Evolutionary conservation across 345 rosid species (phyloP).

Genomic region (Brassica incana): DNA sequence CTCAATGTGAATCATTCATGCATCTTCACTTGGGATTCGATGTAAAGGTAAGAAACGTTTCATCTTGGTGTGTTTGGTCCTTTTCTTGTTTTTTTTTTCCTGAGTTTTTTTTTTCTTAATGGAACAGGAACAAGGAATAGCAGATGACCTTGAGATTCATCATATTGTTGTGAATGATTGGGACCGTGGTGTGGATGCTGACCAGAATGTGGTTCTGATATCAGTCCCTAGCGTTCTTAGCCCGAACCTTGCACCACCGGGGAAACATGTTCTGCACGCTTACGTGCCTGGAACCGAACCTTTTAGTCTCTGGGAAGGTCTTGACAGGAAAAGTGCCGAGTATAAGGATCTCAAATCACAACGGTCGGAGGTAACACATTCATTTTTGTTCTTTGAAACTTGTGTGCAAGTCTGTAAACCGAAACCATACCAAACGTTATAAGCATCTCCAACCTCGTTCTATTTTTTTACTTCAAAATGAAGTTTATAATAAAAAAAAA

Average conservation of each 20-base stretch:
- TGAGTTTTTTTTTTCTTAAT: background rate
- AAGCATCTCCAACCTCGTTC: background rate
- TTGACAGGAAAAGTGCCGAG: conserved; percentile 66
- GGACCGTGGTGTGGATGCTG: conserved; percentile 88
- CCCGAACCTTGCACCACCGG: conserved; percentile 80
- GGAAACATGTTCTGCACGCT: conserved; percentile 83
- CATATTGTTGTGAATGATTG: conserved; percentile 92
- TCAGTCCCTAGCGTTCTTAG: conserved; percentile 81
- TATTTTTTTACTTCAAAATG: too few relatives aligned
- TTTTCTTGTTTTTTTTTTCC: background rate
- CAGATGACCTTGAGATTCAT: conserved; percentile 81
- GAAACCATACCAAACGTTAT: background rate
- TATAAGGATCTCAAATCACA: conserved; percentile 79
- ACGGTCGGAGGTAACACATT: conserved; percentile 74
- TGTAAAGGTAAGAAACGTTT: conserved; percentile 52
- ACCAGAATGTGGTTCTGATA: conserved; percentile 86
- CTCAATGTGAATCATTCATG: conserved; percentile 96
- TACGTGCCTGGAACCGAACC: conserved; percentile 93
- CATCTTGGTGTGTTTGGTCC: background rate
- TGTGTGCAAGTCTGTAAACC: background rate
- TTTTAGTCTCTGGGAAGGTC: conserved; percentile 75
- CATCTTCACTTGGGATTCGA: conserved; percentile 96
- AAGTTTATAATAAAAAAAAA: too few relatives aligned
- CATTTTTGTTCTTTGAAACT: background rate
- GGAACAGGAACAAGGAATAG: conserved; percentile 54